These are phyloP conservation scores for Ophiostoma australiae DNA, from an alignment of 2,329 filamentous ascomycete genomes.

Conservation along the genomic window DNA sequence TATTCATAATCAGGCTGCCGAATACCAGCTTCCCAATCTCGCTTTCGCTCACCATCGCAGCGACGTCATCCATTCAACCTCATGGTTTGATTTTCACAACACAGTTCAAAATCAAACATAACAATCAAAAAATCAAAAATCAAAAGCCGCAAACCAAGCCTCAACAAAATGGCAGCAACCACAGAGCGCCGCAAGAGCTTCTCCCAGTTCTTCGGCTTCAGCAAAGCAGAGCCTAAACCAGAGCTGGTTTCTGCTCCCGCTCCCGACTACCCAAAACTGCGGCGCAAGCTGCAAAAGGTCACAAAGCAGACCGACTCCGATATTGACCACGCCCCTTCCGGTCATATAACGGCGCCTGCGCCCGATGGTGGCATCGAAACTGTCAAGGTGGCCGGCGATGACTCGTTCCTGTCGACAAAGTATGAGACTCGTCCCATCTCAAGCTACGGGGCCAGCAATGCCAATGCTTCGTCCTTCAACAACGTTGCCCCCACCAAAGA, in stretches of 20 bases:
- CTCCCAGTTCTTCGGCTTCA: constrained; percentile 26
- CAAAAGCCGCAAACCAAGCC: not conserved
- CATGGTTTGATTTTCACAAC: not conserved
- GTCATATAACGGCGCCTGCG: constrained; percentile 10
- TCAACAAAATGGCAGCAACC: constrained; percentile 23
- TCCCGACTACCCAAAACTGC: constrained; percentile 28
- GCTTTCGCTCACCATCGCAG: not conserved
- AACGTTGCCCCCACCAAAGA: constrained; percentile 21
- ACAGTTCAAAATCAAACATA: not conserved
- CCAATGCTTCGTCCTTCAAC: not conserved
- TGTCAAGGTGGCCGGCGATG: constrained; percentile 22
- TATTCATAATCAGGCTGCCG: constrained; percentile 1
- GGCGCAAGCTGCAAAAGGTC: constrained; percentile 36
- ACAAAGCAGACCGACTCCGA: constrained; percentile 26
- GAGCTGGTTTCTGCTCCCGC: not conserved
- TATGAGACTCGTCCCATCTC: constrained; percentile 20
- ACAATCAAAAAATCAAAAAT: not conserved
- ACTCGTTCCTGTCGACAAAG: constrained; percentile 22
- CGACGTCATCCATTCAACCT: not conserved
- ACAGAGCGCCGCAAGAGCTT: constrained; percentile 27
- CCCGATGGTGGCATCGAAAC: constrained; percentile 19
- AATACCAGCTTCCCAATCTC: not conserved
- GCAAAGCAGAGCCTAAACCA: constrained; percentile 21
- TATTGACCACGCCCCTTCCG: not conserved
- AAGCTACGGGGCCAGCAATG: constrained; percentile 17